These are phyloP conservation scores for Paecilomyces sp. DNA, from an alignment of 2,329 filamentous ascomycete genomes.

Conservation along the genomic window DNA sequence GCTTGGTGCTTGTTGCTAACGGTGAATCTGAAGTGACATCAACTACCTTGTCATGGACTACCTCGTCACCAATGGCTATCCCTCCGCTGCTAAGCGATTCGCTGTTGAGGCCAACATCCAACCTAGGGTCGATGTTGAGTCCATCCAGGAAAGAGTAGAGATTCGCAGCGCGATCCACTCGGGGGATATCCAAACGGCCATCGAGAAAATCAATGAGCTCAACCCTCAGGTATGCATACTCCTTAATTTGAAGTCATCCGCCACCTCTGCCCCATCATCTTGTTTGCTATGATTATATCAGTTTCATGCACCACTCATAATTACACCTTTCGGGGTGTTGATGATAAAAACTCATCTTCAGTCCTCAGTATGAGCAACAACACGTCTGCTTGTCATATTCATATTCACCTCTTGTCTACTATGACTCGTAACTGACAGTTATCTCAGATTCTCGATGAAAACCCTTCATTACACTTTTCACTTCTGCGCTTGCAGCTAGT, in stretches of 20 bases:
- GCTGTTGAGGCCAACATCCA: slow-evolving; percentile 85
- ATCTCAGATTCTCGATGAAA: slow-evolving; percentile 72
- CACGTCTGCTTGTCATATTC: slow-evolving; percentile 7
- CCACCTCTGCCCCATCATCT: slow-evolving; percentile 7
- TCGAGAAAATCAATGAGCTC: slow-evolving; percentile 79
- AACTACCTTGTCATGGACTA: slow-evolving; percentile 96
- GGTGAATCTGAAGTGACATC: slow-evolving; percentile 62
- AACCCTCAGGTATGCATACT: slow-evolving; percentile 74
- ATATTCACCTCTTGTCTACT: slow-evolving; percentile 1
- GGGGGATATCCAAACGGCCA: slow-evolving; percentile 78
- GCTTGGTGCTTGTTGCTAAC: slow-evolving; percentile 19
- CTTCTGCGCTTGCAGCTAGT: slow-evolving; percentile 86
- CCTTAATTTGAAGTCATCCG: background rate
- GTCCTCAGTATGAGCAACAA: slow-evolving; percentile 74
- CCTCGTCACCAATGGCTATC: slow-evolving; percentile 90
- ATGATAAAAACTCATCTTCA: slow-evolving; percentile 77
- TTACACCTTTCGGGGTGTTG: slow-evolving; percentile 66
- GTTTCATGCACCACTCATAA: slow-evolving; percentile 99
- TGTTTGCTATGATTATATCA: slow-evolving; percentile 81
- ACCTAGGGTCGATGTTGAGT: slow-evolving; percentile 62
- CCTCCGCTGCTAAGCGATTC: slow-evolving; percentile 85
- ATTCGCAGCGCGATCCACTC: slow-evolving; percentile 80
- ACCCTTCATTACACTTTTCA: slow-evolving; percentile 80
- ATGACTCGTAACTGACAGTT: background rate
- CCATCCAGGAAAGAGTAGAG: slow-evolving; percentile 69